Base-by-base conservation (phyloP, 768 basidiomycete genomes). In the Leccinum broughii region DNA sequence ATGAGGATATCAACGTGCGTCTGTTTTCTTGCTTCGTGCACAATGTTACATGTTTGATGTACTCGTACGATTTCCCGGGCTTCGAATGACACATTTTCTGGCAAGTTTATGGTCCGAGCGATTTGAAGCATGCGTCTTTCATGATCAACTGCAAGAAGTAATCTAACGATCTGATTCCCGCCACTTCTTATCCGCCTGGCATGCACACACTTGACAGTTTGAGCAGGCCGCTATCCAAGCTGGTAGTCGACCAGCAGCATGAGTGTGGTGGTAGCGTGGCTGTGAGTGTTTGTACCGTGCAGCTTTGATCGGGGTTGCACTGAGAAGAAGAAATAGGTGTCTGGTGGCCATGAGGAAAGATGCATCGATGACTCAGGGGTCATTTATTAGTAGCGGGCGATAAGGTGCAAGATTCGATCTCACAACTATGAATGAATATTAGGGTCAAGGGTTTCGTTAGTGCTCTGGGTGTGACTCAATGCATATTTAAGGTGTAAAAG, bases 51-150 rank as follows among this genome's bases (percentile, higher is more conserved):
- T 37, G 26, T 57, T 56, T 17, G 11, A 56, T 35, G 22, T 34
- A 28, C 14, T 28, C 37, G 28, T 34, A 28, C 55, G 20, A 57
- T 57, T 14, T 17, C 14, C 0, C 28, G 20, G 17, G 50, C 9
- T 51, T 51, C 50, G n/a, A 51, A 30, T 51, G 50, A 50, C 17
- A 51, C 15, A 46, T 46, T 20, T 46, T 20, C 44, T 20, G 44
- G 20, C n/a, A 46, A 20, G 39, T 41, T 6, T 46, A 46, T 46
- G 44, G 44, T 46, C n/a, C 44, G 37, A 34, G 49, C 46, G 58
- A 35, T 39, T 59, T 22, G 50, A 60, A 44, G 32, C 59, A 53
- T 61, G 59, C 28, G 24, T 61, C 11, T 26, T 51, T 41, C 58
- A 61, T 60, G 59, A 60, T 61, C 48, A 58, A 14, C 55, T 55